phyloP scores from a whole-genome alignment of 2,329 filamentous ascomycete species.

The Cyclaneusma minus region DNA sequence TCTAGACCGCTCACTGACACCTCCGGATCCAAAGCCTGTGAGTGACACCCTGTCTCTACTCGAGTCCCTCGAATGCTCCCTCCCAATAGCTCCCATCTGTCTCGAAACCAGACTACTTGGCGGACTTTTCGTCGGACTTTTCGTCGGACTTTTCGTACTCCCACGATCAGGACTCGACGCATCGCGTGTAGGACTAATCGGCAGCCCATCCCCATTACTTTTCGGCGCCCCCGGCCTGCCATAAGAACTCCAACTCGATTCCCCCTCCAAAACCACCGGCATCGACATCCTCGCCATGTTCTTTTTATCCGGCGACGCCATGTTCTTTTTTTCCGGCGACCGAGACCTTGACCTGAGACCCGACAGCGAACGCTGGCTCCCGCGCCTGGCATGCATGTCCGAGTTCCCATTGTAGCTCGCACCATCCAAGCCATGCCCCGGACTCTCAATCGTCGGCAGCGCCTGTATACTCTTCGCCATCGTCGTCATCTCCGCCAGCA shows the following conservation, averaged over 20 bases:
- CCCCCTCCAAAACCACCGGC: constrained; percentile 41
- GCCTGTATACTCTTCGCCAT: constrained; percentile 59
- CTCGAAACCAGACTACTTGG: too few relatives aligned
- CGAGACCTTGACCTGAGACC: constrained; percentile 30
- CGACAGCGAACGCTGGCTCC: constrained; percentile 36
- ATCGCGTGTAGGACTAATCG: constrained; percentile 15
- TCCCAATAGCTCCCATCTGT: too few relatives aligned
- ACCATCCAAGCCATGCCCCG: constrained; percentile 33
- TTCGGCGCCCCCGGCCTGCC: too few relatives aligned
- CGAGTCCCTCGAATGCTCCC: constrained; percentile 7
- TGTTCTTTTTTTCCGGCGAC: too few relatives aligned
- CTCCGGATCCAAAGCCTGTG: constrained; percentile 56
- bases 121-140: constrained; percentile 1
- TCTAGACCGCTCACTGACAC: constrained; percentile 61
- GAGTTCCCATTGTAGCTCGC: constrained; percentile 25
- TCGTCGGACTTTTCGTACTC: constrained; percentile 1
- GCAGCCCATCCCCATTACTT: constrained; percentile 15
- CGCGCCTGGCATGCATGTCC: constrained; percentile 28
- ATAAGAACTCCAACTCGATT: too few relatives aligned
- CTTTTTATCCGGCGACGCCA: constrained; percentile 39
- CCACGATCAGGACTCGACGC: constrained; percentile 21
- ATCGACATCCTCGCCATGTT: constrained; percentile 63
- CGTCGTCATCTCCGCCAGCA: constrained; percentile 62
- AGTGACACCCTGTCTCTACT: constrained; percentile 40
- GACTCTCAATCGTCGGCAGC: constrained; percentile 64